Percentiles rank a stretch among this genome's conserved stretches.
Conservation (phyloP, 2,329 filamentous ascomycete species). For the Scortechinia acanthostroma region DNA sequence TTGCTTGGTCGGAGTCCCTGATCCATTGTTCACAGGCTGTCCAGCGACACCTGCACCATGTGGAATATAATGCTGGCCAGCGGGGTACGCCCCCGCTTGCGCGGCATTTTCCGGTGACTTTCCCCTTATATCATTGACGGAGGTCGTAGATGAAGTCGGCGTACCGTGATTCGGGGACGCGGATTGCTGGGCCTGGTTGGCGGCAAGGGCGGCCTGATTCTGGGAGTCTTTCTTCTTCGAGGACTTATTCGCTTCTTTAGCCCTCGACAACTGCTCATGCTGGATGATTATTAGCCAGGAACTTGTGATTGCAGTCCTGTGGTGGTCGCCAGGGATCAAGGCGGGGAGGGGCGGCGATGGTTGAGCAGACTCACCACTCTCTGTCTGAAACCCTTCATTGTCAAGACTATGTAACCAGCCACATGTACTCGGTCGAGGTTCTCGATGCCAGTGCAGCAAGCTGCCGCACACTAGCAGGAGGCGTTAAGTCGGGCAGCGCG, state of each 20-base stretch:
- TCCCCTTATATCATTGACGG: background rate
- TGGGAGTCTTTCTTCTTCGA: conserved; percentile 52
- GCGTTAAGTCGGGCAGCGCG: background rate
- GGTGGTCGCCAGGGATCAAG: background rate
- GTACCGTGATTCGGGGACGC: background rate
- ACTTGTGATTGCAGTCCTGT: background rate
- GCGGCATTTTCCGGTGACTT: background rate
- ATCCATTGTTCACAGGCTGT: conserved; percentile 37
- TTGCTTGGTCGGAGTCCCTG: conserved; percentile 6
- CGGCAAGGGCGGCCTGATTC: background rate
- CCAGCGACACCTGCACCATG: no score
- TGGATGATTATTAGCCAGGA: conserved; percentile 39
- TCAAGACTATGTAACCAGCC: background rate
- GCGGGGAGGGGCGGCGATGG: background rate
- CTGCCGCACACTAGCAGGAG: background rate
- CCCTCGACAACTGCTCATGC: conserved; percentile 76
- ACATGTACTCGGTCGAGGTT: background rate
- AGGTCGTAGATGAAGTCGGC: conserved; percentile 73
- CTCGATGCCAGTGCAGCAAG: conserved; percentile 1
- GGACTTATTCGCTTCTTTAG: conserved; percentile 80
- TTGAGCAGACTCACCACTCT: conserved; percentile 2
- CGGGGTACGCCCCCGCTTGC: background rate
- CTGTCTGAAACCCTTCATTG: conserved; percentile 2
- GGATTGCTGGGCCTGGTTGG: background rate
- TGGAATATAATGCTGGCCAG: background rate